Evolutionary conservation across 495 filamentous ascomycete species (phyloP).

Genomic region (Neurospora tetraspora): DNA sequence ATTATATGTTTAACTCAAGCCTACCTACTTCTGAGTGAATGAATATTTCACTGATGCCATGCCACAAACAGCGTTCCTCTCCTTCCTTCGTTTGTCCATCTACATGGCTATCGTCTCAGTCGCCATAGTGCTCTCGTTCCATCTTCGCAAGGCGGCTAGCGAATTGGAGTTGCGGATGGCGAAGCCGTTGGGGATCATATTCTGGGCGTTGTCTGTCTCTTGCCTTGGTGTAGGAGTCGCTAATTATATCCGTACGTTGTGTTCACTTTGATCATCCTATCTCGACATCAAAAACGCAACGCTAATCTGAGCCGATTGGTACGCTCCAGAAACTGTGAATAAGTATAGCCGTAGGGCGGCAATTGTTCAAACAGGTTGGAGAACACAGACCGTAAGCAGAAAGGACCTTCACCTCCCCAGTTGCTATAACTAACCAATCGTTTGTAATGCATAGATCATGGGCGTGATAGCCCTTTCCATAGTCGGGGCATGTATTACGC

Average conservation of each 20-base stretch:
- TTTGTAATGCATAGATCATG: slow-evolving; percentile 39
- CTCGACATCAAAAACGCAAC: neutral
- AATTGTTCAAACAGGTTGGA: slow-evolving; percentile 88
- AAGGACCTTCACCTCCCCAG: neutral
- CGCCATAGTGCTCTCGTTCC: slow-evolving; percentile 88
- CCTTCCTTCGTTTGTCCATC: slow-evolving; percentile 82
- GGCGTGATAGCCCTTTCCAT: slow-evolving; percentile 69
- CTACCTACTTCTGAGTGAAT: too few species aligned
- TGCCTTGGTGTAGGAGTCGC: slow-evolving; percentile 68
- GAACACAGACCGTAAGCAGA: slow-evolving; percentile 65
- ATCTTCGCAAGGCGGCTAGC: slow-evolving; percentile 65
- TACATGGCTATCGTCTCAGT: slow-evolving; percentile 85
- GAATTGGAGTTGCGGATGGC: slow-evolving; percentile 63
- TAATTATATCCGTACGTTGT: slow-evolving; percentile 61
- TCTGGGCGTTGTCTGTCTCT: slow-evolving; percentile 71
- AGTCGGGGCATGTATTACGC: slow-evolving; percentile 59
- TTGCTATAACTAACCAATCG: slow-evolving; percentile 16
- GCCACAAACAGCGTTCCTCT: slow-evolving; percentile 57
- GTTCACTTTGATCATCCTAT: neutral
- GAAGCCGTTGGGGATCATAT: slow-evolving; percentile 73
- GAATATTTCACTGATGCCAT: too few species aligned
- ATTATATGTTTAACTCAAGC: too few species aligned
- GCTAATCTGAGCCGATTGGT: neutral
- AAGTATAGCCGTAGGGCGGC: slow-evolving; percentile 70
- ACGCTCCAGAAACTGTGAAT: slow-evolving; percentile 52